A percentile compares a stretch with the other conserved stretches of the same genome.
phyloP scores from a whole-genome alignment of 805 yeast genomes.

The Starmerella floris region DNA sequence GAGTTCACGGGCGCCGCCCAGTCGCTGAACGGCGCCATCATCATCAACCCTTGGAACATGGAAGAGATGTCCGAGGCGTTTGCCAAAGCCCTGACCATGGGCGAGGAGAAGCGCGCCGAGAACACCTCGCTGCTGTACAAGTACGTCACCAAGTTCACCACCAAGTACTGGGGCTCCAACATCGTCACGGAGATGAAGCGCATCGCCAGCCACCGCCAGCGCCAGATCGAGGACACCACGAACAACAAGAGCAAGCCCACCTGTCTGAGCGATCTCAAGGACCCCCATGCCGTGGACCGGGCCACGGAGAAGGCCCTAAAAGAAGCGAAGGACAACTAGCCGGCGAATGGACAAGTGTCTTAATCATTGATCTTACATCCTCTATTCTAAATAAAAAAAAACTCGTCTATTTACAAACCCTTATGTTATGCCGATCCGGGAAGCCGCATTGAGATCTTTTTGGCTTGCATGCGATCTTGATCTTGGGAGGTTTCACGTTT shows the following conservation, averaged over 20 bases:
- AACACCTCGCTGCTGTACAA: slow-evolving; percentile 75
- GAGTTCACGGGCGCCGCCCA: slow-evolving; percentile 99
- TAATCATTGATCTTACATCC: too few relatives aligned
- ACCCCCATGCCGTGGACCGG: slow-evolving; percentile 4
- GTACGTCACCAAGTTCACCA: slow-evolving; percentile 85
- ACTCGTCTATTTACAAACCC: too few relatives aligned
- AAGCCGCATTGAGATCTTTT: too few relatives aligned
- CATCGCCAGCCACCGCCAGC: slow-evolving; percentile 18
- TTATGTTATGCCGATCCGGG: too few relatives aligned
- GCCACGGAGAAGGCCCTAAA: slow-evolving; percentile 10
- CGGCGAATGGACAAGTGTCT: too few relatives aligned
- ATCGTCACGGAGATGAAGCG: slow-evolving; percentile 68
- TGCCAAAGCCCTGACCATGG: slow-evolving; percentile 71
- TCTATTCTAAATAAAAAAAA: too few relatives aligned
- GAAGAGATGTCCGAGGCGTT: slow-evolving; percentile 83
- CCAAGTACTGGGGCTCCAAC: slow-evolving; percentile 93
- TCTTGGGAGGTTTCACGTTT: too few relatives aligned
- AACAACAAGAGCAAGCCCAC: background rate
- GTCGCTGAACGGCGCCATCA: slow-evolving; percentile 80
- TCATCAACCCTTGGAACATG: slow-evolving; percentile 97
- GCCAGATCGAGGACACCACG: background rate
- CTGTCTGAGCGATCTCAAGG: background rate
- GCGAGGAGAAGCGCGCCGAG: slow-evolving; percentile 61
- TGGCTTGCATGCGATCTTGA: too few relatives aligned
- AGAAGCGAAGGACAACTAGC: background rate